A percentile compares a stretch with the other conserved stretches of the same genome.
Conservation (phyloP, 2,329 filamentous ascomycete genomes). For the Phyllosticta citriasiana region DNA sequence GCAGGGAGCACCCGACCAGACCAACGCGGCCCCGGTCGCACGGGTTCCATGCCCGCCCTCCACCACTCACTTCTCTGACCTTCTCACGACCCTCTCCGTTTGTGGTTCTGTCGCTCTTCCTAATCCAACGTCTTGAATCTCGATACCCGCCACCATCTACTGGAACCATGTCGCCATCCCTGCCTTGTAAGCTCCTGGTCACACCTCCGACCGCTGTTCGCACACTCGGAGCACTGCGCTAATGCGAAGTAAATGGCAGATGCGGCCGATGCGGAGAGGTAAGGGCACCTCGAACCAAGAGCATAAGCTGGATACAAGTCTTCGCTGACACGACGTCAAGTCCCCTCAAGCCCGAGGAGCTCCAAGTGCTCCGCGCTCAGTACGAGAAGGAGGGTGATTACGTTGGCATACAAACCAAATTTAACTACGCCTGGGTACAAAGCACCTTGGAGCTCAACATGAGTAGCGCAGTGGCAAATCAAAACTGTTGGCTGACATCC, state of each 20-base stretch:
- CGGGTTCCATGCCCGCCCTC: background rate
- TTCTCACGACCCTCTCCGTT: background rate
- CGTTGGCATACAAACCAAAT: slow-evolving; percentile 95
- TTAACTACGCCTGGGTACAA: slow-evolving; percentile 96
- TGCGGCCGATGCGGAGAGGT: slow-evolving; percentile 96
- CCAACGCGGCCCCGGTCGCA: background rate
- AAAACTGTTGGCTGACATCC: background rate
- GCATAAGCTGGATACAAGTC: background rate
- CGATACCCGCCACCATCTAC: background rate
- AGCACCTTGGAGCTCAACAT: slow-evolving; percentile 8
- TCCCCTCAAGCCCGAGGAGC: slow-evolving; percentile 81
- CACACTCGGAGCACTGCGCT: background rate
- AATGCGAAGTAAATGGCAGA: slow-evolving; percentile 45
- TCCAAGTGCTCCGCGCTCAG: slow-evolving; percentile 83
- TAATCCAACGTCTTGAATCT: background rate
- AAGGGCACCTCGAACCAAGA: slow-evolving; percentile 17
- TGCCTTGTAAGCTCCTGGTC: slow-evolving; percentile 3
- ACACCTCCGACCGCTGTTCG: background rate
- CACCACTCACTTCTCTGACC: background rate
- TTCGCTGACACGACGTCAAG: slow-evolving; percentile 34
- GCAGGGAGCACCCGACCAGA: background rate
- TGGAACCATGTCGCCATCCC: slow-evolving; percentile 5
- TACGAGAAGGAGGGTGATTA: slow-evolving; percentile 97
- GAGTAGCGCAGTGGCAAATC: background rate
- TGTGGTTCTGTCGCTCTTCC: background rate